A percentile compares a stretch with the other conserved stretches of the same genome.
Evolutionary conservation across 2,329 filamentous ascomycete species (phyloP).

Genomic region (Passalora sequoiae): DNA sequence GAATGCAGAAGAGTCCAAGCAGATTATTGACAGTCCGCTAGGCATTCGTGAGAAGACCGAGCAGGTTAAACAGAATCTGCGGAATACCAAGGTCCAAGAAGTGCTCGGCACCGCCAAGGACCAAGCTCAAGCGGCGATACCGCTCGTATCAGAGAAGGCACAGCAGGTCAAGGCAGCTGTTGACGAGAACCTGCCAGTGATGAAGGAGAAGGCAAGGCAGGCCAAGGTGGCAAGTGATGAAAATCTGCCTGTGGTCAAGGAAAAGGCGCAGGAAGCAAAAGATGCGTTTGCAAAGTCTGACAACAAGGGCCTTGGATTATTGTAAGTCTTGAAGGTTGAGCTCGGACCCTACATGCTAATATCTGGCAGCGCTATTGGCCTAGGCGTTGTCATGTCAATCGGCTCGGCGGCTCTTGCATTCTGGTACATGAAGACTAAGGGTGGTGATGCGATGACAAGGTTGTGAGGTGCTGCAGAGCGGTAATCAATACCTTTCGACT

Average conservation of each 20-base stretch:
- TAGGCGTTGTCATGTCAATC: neutral
- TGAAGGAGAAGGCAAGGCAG: neutral
- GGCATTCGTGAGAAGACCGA: neutral
- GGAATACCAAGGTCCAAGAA: neutral
- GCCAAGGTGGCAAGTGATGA: neutral
- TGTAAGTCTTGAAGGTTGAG: neutral
- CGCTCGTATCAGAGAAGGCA: slow-evolving; percentile 1
- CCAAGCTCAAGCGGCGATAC: neutral
- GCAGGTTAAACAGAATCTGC: neutral
- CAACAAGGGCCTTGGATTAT: slow-evolving; percentile 1
- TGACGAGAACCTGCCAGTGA: neutral
- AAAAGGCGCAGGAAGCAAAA: neutral
- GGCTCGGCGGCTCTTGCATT: slow-evolving; percentile 2
- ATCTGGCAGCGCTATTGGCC: neutral
- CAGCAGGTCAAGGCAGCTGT: neutral
- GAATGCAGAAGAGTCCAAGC: slow-evolving; percentile 20
- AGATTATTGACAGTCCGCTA: slow-evolving; percentile 1
- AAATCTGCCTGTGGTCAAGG: neutral
- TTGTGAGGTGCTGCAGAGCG: neutral
- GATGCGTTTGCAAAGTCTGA: neutral
- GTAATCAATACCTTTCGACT: neutral
- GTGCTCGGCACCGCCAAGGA: neutral
- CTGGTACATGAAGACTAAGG: slow-evolving; percentile 7
- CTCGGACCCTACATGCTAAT: neutral
- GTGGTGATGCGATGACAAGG: neutral